Evolutionary conservation across 331 rosid genomes (phyloP), one percentile per base, ranked within the genome.

Genomic region (Quercus tomentella): DNA sequence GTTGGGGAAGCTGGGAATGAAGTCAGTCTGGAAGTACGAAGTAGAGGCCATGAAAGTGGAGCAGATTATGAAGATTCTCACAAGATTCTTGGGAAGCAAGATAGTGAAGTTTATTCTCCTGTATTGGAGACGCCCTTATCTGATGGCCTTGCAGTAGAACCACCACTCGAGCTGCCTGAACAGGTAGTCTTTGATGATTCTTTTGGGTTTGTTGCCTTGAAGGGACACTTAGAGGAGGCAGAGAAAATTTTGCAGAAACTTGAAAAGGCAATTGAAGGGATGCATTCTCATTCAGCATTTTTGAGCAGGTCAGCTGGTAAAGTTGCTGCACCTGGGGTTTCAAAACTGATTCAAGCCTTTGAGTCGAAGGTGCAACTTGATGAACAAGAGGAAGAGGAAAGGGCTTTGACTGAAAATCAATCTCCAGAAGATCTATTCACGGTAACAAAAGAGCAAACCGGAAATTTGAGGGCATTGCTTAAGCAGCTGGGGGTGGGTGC

Each of bases 261-360:
- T 91, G 94, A 91, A 70, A 87, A 77, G 83, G 89, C 90, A 81
- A 74, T 88, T 85, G 86, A 80, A 78, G 83, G 71, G 86, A 68
- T 87, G 81, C 85, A 74, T 62, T 76, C 79, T 82, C 86, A 77
- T 66, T 86, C 91, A 75, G 73, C 76, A 51, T 86, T 86, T 55
- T 81, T 75, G 80, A 68, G 81, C 75, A 74, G 84, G 77, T 73
- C 90, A 66, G 86, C 82, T 69, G 89, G 84, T 66, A 84, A 85
- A 76, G 77, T 77, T 79, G 61, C 89, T 66, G 78, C 89, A 14
- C 90, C 96, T 56, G 87, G 45, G 25, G 87, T 88, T 57, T 94
- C 94, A 25, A 94, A 90, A 84, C 84, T 94, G 85, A 92, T 94
- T 82, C 95, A 86, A 82, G 94, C 98, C 70, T 94, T 91, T 58